Evolutionary conservation across 306 rosid genomes (phyloP).

Genomic region (Vigna angularis): DNA sequence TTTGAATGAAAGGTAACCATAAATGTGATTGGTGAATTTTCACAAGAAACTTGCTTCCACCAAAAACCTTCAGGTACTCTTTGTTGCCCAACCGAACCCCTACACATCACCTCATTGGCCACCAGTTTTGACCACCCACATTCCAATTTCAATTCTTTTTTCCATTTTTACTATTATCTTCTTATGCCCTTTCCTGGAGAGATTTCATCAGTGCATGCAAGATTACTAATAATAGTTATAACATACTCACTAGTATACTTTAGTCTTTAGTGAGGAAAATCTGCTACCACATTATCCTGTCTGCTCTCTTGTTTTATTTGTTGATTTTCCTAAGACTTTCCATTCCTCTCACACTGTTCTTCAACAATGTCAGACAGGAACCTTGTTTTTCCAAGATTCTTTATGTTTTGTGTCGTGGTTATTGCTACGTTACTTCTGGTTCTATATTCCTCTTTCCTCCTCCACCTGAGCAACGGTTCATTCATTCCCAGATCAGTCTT

Average conservation of each 20-base stretch:
- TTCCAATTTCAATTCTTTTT: neutral
- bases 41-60: neutral
- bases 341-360: neutral
- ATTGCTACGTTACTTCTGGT: slow-evolving; percentile 1
- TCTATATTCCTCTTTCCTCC: neutral
- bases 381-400: neutral
- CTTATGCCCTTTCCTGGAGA: neutral
- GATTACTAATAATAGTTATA: neutral
- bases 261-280: neutral
- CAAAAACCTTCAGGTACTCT: neutral
- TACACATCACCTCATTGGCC: neutral
- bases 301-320: neutral
- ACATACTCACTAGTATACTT: neutral
- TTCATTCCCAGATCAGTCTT: neutral
- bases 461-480: neutral
- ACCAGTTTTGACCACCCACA: neutral
- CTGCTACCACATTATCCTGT: neutral
- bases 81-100: neutral
- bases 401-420: neutral
- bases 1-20: no score
- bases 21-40: neutral
- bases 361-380: neutral
- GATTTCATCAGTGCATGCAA: neutral
- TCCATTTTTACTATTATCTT: neutral
- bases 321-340: neutral